Conservation (phyloP, 768 basidiomycete species). For the Calvatia gigantea region DNA sequence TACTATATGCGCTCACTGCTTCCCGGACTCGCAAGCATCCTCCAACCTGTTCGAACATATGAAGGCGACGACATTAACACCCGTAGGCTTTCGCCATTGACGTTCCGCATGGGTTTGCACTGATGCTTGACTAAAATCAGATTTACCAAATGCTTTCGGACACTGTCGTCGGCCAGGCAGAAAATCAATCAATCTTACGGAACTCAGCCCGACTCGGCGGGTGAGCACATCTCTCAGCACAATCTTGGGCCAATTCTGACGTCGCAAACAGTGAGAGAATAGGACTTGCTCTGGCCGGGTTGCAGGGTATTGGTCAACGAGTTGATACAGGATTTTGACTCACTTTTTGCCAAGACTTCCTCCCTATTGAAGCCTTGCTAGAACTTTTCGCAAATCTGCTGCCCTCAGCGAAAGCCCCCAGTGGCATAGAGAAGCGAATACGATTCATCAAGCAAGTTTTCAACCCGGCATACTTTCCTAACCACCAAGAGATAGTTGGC, state of each 20-base stretch:
- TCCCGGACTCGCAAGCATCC: conserved; percentile 13
- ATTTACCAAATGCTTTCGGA: conserved; percentile 53
- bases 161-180: conserved; percentile 33
- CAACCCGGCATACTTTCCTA: conserved; percentile 31
- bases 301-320: conserved; percentile 33
- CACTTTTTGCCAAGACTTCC: conserved; percentile 37
- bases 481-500: conserved; percentile 33
- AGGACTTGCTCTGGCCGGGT: conserved; percentile 44
- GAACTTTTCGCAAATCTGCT: conserved; percentile 55
- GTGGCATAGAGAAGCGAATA: conserved; percentile 31
- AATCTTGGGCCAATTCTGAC: not conserved
- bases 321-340: conserved; percentile 1
- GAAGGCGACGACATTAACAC: conserved; percentile 18
- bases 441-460: conserved; percentile 54
- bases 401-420: conserved; percentile 34
- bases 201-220: conserved; percentile 43
- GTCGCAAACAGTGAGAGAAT: conserved; percentile 34
- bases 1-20: conserved; percentile 17
- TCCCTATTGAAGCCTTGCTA: conserved; percentile 54
- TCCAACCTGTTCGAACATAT: not conserved
- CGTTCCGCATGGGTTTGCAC: conserved; percentile 16
- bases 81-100: conserved; percentile 5
- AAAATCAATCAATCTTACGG: conserved; percentile 45
- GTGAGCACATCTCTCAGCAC: conserved; percentile 24
- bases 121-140: conserved; percentile 27